phyloP scores from a whole-genome alignment of 1,284 basidiomycete genomes.

The Coniophora puteana region DNA sequence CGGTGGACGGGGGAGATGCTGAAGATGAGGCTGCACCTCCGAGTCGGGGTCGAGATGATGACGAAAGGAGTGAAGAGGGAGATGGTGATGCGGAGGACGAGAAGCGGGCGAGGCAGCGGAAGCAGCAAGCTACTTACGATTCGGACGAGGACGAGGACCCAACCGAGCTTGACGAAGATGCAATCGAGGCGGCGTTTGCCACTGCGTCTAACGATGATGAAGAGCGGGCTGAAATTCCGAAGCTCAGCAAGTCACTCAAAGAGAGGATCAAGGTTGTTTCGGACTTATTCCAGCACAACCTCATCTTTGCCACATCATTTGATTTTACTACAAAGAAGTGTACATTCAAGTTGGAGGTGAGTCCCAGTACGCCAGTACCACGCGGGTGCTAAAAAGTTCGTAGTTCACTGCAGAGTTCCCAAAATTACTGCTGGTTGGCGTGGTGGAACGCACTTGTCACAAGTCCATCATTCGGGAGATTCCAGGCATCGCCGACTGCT shows the following conservation, averaged over 20 bases:
- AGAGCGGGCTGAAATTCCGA: slow-evolving; percentile 30
- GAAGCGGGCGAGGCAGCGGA: slow-evolving; percentile 64
- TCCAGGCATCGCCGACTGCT: slow-evolving; percentile 80
- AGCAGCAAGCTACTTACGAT: slow-evolving; percentile 74
- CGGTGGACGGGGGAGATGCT: slow-evolving; percentile 43
- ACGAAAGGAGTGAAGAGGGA: slow-evolving; percentile 63
- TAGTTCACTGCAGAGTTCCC: slow-evolving; percentile 74
- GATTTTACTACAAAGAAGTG: slow-evolving; percentile 73
- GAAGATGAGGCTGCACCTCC: slow-evolving; percentile 34
- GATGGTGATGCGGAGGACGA: slow-evolving; percentile 78
- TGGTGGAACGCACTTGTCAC: slow-evolving; percentile 84
- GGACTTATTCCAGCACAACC: slow-evolving; percentile 47
- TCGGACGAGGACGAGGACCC: slow-evolving; percentile 54
- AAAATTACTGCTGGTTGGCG: slow-evolving; percentile 88
- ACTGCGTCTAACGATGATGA: slow-evolving; percentile 40
- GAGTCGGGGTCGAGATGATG: slow-evolving; percentile 27
- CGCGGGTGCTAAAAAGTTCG: slow-evolving; percentile 1
- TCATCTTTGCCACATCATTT: slow-evolving; percentile 67
- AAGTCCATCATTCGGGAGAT: slow-evolving; percentile 88
- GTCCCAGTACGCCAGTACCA: slow-evolving; percentile 21
- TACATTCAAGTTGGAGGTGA: slow-evolving; percentile 79
- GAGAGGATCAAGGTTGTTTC: slow-evolving; percentile 44
- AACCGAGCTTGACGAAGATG: slow-evolving; percentile 54
- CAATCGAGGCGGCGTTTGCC: slow-evolving; percentile 69
- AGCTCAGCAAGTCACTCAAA: slow-evolving; percentile 37